Percentiles rank a stretch among this genome's conserved stretches.
phyloP scores from a whole-genome alignment of 2,329 filamentous ascomycete genomes.

The Gnomoniopsis sp. region DNA sequence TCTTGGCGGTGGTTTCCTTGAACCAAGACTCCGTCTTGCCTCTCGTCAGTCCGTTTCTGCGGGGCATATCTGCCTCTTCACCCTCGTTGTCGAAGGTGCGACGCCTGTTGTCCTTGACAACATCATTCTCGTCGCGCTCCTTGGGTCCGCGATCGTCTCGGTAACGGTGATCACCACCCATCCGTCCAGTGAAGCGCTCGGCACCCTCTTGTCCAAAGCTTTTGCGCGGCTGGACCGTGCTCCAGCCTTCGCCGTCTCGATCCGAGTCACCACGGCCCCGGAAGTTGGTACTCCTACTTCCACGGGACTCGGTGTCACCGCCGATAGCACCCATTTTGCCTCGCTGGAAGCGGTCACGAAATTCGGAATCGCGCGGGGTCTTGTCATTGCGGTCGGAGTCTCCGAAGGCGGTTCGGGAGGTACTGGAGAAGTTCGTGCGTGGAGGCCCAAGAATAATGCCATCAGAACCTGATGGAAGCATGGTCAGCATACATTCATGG shows the following conservation, averaged over 20 bases:
- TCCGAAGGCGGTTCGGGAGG: conserved; percentile 40
- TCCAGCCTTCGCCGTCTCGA: conserved; percentile 70
- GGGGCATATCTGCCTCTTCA: conserved; percentile 51
- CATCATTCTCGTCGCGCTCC: conserved; percentile 57
- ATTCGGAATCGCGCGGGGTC: conserved; percentile 46
- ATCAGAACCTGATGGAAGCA: conserved; percentile 55
- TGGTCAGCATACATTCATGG: conserved; percentile 17
- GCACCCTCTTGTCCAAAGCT: conserved; percentile 70
- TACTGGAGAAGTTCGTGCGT: conserved; percentile 77
- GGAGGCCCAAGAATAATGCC: conserved; percentile 85
- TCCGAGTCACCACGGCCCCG: conserved; percentile 54
- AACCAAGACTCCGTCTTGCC: conserved; percentile 74
- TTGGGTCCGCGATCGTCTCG: conserved; percentile 42
- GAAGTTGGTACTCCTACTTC: conserved; percentile 42
- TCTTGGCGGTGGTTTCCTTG: conserved; percentile 44
- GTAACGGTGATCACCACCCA: conserved; percentile 48
- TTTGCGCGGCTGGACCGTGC: conserved; percentile 68
- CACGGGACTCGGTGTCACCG: conserved; percentile 46
- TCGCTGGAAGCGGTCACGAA: conserved; percentile 60
- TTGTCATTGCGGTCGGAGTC: conserved; percentile 53
- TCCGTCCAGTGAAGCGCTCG: conserved; percentile 65
- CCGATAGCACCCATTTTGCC: conserved; percentile 49
- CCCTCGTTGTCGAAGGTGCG: conserved; percentile 50
- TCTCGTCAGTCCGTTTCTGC: conserved; percentile 63
- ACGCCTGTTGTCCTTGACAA: conserved; percentile 40